Base-by-base conservation (phyloP, 306 rosid genomes). In the Cyclanthera cordifolia region DNA sequence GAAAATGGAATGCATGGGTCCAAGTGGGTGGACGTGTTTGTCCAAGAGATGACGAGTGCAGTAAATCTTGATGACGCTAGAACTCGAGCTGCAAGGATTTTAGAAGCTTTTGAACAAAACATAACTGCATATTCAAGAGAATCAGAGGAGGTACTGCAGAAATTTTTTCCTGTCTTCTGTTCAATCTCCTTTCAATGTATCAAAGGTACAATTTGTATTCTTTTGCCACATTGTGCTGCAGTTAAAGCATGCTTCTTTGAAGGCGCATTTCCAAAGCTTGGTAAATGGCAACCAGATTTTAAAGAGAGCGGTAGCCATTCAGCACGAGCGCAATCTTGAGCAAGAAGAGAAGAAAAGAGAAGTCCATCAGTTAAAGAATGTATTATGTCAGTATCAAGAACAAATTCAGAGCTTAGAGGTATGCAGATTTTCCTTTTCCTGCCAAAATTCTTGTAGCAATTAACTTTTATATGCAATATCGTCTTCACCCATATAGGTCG, bases 11-110 rank as follows among this genome's bases (percentile, higher is more conserved):
- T 2, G 34, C 50, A 67, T 34, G 75, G 75, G 4, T 53, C 74
- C 1, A 69, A 76, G 41, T 80, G 83, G 83, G 84, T 80, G 45
- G 80, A 80, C 59, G 53, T 73, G 74, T 80, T 80, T 68, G 84
- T 80, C 41, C 58, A 69, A 7, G 84, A 80, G 57, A 80, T 80
- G 84, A 63, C 61, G 32, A 76, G 60, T 17, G 76, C 84, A 4
- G 20, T 58, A 28, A 61, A 76, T 34, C 17, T 80, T 20, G 76
- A 73, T 34, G 84, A 76, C 55, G 73, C 78, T 37, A 76, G 76
- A 19, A 67, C 53, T 53, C 81, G 78, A 9, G 80, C 84, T 49
- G 76, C 78, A 12, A 76, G 78, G 74, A 56, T 76, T 41, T 71
- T 80, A 32, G 78, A 73, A 76, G 76, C 76, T 72, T 76, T 80